phyloP scores from a whole-genome alignment of 179 eudicot genomes.

The Silene noctiflora region DNA sequence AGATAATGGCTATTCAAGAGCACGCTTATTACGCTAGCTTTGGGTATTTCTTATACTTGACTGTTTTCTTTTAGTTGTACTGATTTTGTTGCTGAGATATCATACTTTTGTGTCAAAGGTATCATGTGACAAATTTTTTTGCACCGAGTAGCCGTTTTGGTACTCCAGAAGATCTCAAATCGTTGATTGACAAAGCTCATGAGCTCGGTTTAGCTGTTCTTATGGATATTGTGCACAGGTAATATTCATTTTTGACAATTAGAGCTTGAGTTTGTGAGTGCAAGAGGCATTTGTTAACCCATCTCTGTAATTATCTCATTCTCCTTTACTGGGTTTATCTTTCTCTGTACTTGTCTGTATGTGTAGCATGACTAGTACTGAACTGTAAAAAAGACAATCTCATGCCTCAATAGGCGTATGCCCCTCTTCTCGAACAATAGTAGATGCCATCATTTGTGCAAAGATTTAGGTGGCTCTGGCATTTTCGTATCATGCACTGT shows the following conservation, averaged over 20 bases:
- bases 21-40: conserved; percentile 98
- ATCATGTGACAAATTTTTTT: conserved; percentile 96
- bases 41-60: conserved; percentile 55
- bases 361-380: background rate
- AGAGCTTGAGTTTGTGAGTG: conserved; percentile 12
- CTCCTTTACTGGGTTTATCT: background rate
- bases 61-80: background rate
- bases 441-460: background rate
- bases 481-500: background rate
- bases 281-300: background rate
- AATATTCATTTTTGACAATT: conserved; percentile 10
- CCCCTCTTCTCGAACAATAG: background rate
- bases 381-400: background rate
- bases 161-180: conserved; percentile 95
- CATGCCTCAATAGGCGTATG: background rate
- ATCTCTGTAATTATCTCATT: background rate
- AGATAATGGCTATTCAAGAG: conserved; percentile 99
- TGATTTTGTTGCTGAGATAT: conserved; percentile 10
- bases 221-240: conserved; percentile 99
- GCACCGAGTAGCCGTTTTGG: conserved; percentile 99
- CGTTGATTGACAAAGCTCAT: conserved; percentile 97
- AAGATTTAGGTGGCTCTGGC: background rate
- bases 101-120: conserved; percentile 45
- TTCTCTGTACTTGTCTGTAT: background rate
- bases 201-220: conserved; percentile 92